phyloP scores from a whole-genome alignment of 1,139 yeast species.

The Nakaseomyces delphensis region DNA sequence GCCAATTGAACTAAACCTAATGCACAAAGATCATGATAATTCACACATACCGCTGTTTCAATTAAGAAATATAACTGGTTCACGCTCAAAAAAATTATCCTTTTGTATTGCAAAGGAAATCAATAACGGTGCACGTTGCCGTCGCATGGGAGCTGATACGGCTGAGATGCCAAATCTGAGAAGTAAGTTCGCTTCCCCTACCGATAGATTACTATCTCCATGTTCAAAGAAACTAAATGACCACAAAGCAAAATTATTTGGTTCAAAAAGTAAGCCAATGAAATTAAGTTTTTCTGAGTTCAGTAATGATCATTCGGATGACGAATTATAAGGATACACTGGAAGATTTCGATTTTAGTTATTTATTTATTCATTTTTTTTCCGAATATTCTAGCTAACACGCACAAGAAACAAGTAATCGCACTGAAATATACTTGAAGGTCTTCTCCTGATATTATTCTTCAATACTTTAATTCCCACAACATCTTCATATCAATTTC shows the following conservation, averaged over 20 bases:
- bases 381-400: not conserved
- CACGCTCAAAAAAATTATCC: not conserved
- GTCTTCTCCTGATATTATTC: no score
- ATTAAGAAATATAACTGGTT: not conserved
- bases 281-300: constrained; percentile 20
- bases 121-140: not conserved
- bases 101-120: not conserved
- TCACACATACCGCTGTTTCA: not conserved
- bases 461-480: no score
- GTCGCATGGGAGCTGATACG: not conserved
- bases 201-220: constrained; percentile 49
- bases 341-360: no score
- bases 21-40: not conserved
- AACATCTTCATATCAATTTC: no score
- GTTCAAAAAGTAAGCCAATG: constrained; percentile 26
- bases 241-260: constrained; percentile 34
- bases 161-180: constrained; percentile 9
- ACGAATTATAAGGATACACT: no score
- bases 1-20: not conserved
- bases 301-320: not conserved
- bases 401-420: no score
- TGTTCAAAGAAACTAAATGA: constrained; percentile 47
- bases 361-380: no score
- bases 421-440: no score
- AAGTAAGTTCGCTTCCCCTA: constrained; percentile 44